Evolutionary conservation across 352 stramenopile species (phyloP).

Genomic region (Lagenidium sp.): DNA sequence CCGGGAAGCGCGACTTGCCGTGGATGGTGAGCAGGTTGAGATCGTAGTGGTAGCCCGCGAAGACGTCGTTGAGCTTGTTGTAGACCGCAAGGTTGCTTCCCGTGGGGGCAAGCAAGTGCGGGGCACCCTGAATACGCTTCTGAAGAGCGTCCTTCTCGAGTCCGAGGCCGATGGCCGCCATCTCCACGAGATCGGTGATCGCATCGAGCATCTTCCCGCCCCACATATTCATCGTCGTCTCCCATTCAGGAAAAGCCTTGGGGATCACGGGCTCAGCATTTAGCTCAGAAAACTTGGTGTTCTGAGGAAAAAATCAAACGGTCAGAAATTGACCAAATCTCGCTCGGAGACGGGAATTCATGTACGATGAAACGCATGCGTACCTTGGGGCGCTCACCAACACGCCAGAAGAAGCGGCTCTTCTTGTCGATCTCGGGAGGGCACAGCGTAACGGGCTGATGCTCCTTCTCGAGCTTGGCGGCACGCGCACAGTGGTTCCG

Average conservation of each 20-base stretch:
- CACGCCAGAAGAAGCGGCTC: constrained; percentile 92
- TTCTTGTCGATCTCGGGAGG: constrained; percentile 89
- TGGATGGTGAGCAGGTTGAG: constrained; percentile 93
- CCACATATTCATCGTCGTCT: constrained; percentile 88
- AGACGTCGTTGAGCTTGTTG: constrained; percentile 74
- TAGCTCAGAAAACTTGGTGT: constrained; percentile 74
- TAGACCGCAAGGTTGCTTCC: constrained; percentile 84
- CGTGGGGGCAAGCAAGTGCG: constrained; percentile 87
- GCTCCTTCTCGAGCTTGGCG: constrained; percentile 32
- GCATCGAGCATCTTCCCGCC: constrained; percentile 83
- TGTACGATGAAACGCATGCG: too few relatives aligned
- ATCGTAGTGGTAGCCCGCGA: constrained; percentile 92
- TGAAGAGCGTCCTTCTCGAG: constrained; percentile 73
- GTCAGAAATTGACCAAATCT: too few relatives aligned
- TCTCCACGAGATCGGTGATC: constrained; percentile 78
- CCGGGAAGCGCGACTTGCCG: constrained; percentile 88
- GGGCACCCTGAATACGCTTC: constrained; percentile 73
- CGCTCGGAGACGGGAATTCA: too few relatives aligned
- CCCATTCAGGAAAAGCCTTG: constrained; percentile 81
- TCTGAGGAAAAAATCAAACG: constrained; percentile 10
- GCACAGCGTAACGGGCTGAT: constrained; percentile 77
- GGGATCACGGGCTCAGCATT: constrained; percentile 87
- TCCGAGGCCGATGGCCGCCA: constrained; percentile 80
- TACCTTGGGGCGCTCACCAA: constrained; percentile 61
- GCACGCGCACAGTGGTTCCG: constrained; percentile 78